Conservation (phyloP, 169 alveolate species). For the Eimeria brunetti region DNA sequence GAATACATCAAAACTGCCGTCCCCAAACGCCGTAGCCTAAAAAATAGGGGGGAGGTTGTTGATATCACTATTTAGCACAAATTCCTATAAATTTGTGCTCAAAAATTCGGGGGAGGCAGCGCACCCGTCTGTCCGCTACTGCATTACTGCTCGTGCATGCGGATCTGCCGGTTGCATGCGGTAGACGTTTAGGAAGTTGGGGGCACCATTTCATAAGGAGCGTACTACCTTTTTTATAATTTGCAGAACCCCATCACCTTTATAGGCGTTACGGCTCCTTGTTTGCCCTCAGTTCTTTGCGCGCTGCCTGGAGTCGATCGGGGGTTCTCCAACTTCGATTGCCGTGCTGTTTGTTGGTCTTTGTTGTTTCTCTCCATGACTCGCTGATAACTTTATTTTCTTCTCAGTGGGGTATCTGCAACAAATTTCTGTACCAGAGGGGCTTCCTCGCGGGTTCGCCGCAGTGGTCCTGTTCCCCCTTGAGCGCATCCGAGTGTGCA, state of each 20-base stretch:
- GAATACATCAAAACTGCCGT: too few species aligned
- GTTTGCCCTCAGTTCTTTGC: neutral
- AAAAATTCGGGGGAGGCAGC: neutral
- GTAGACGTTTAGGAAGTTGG: neutral
- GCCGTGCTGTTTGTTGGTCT: neutral
- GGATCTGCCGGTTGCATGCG: neutral
- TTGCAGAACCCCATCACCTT: neutral
- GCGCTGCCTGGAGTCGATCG: neutral
- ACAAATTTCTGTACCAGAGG: neutral
- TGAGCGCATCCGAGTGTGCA: neutral
- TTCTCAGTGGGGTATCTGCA: too few species aligned
- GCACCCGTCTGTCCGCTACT: neutral
- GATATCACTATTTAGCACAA: neutral
- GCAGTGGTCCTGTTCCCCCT: neutral
- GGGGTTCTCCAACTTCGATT: neutral
- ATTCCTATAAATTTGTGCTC: too few species aligned
- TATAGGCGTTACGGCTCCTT: neutral
- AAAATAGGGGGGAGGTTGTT: neutral
- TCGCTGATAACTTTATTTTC: neutral
- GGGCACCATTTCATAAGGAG: neutral
- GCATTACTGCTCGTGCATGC: neutral
- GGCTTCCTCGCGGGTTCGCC: neutral
- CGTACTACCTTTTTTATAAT: neutral
- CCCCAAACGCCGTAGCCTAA: neutral
- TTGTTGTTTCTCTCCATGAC: neutral